Conservation (phyloP, 1,139 yeast species). For the Blastobotrys malaysiensis region DNA sequence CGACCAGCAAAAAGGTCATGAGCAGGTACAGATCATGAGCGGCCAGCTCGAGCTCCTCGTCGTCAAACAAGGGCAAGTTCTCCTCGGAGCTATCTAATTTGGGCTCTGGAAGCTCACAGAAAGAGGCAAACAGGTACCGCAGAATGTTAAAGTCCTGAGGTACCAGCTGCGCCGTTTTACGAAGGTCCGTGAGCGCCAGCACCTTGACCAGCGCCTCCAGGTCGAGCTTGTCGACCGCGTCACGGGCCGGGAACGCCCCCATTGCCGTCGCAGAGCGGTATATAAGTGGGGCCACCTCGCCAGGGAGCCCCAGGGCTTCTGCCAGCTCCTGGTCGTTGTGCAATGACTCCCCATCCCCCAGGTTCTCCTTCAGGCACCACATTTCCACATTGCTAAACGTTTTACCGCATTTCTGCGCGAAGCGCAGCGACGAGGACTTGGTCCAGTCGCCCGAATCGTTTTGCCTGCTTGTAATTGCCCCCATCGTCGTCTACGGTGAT, state of each 20-base stretch:
- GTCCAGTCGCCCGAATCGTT: not conserved
- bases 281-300: not conserved
- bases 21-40: constrained; percentile 24
- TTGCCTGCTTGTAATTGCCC: constrained; percentile 16
- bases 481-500: too few species aligned
- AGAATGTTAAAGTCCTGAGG: not conserved
- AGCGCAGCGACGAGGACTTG: constrained; percentile 22
- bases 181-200: not conserved
- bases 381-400: constrained; percentile 39
- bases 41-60: constrained; percentile 11
- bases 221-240: constrained; percentile 17
- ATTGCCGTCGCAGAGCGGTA: not conserved
- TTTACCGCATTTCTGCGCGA: constrained; percentile 35
- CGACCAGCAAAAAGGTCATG: constrained; percentile 25
- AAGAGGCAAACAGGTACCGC: not conserved
- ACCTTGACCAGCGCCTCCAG: constrained; percentile 19
- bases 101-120: not conserved
- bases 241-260: not conserved
- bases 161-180: not conserved
- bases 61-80: not conserved
- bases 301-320: not conserved
- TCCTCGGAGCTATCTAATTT: not conserved
- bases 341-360: constrained; percentile 35
- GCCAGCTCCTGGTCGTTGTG: not conserved
- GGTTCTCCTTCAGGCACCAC: constrained; percentile 31